Evolutionary conservation across 306 rosid species (phyloP).

Genomic region (Mucuna pruriens): DNA sequence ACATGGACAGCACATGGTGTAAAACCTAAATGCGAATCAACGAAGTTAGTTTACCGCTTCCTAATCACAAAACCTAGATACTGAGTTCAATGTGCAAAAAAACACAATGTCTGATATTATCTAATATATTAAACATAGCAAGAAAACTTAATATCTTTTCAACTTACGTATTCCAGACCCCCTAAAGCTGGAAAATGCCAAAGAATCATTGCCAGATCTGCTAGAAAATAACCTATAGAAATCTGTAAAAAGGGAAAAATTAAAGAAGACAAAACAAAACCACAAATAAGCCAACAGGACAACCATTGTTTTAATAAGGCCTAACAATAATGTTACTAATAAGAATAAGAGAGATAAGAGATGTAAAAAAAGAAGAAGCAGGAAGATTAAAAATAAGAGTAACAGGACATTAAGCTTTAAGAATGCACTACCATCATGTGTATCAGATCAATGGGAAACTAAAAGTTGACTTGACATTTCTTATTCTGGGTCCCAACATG

Average conservation of each 20-base stretch:
- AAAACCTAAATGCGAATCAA: constrained; percentile 60
- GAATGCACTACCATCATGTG: constrained; percentile 18
- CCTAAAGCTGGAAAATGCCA: constrained; percentile 91
- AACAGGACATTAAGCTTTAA: background rate
- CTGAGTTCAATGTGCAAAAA: constrained; percentile 10
- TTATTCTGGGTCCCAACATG: background rate
- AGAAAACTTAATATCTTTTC: constrained; percentile 33
- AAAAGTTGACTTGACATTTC: background rate
- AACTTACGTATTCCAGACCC: constrained; percentile 90
- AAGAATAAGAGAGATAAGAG: constrained; percentile 9
- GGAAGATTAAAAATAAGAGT: background rate
- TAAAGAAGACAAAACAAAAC: background rate
- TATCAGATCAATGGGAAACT: constrained; percentile 3
- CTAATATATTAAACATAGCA: background rate
- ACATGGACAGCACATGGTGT: constrained; percentile 84
- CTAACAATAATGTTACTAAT: constrained; percentile 17
- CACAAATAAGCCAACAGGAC: constrained; percentile 33
- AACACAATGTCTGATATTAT: background rate
- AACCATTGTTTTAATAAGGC: background rate
- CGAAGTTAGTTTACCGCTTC: constrained; percentile 33
- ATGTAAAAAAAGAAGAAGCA: constrained; percentile 11
- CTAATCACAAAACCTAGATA: constrained; percentile 21
- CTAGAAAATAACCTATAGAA: constrained; percentile 84
- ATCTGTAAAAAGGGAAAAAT: constrained; percentile 52
- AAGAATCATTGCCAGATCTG: constrained; percentile 82